Percentiles rank a stretch among this genome's conserved stretches.
Evolutionary conservation across 306 rosid species (phyloP).

Genomic region (Sicyos edulis): DNA sequence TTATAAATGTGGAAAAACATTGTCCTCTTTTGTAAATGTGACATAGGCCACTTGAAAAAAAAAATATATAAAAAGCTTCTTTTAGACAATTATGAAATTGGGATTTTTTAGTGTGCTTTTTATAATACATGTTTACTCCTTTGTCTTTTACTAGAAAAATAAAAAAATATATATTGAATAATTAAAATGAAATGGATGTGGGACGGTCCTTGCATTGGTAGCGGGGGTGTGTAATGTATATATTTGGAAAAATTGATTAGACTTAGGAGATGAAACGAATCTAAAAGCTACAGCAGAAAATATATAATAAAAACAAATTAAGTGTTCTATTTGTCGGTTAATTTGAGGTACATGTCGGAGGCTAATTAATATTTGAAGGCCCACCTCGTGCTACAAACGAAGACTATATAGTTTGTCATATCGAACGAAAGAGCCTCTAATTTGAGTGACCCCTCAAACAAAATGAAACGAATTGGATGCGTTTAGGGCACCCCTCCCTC

Average conservation of each 20-base stretch:
- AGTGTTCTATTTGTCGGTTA: conserved; percentile 15
- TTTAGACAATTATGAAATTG: neutral
- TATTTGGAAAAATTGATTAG: neutral
- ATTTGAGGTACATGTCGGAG: conserved; percentile 12
- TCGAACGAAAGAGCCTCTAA: neutral
- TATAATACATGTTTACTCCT: neutral
- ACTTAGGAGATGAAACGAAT: neutral
- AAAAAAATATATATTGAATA: neutral
- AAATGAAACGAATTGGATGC: neutral
- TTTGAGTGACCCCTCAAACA: neutral
- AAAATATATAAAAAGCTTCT: neutral
- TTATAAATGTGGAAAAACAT: neutral
- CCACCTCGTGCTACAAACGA: neutral
- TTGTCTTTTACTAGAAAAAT: neutral
- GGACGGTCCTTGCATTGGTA: neutral
- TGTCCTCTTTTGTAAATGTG: neutral
- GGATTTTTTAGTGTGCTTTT: neutral
- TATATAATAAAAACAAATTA: neutral
- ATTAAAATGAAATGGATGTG: neutral
- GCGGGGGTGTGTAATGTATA: neutral
- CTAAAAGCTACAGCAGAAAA: neutral
- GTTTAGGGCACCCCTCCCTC: conserved; percentile 4
- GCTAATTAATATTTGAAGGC: neutral
- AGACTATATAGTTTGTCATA: neutral
- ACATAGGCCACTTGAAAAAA: neutral